A percentile compares a stretch with the other conserved stretches of the same genome.
phyloP scores from a whole-genome alignment of 106 monocot genomes.

The Hemerocallis citrina region DNA sequence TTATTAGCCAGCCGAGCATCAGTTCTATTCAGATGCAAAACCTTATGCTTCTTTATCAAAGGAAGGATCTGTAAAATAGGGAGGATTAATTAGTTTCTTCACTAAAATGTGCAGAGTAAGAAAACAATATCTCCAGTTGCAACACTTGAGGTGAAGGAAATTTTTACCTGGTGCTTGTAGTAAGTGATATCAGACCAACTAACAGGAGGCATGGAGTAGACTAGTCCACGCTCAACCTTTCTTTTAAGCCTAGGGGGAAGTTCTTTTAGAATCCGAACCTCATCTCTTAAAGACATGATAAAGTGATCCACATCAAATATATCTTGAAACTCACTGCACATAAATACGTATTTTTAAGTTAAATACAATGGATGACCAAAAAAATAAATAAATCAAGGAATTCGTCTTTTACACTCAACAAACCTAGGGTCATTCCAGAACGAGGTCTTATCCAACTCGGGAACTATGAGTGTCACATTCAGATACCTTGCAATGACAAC shows the following conservation, averaged over 20 bases:
- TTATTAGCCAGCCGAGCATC: conserved; percentile 87
- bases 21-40: conserved; percentile 71
- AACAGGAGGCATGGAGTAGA: conserved; percentile 67
- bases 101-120: not conserved
- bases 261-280: conserved; percentile 83
- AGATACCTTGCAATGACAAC: conserved; percentile 72
- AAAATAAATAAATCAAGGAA: too few species aligned
- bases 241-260: conserved; percentile 67
- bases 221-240: conserved; percentile 42
- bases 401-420: not conserved
- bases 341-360: not conserved
- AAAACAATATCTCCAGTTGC: not conserved
- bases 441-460: conserved; percentile 82
- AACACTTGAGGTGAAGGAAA: not conserved
- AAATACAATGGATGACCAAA: not conserved
- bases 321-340: conserved; percentile 75
- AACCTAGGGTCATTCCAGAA: conserved; percentile 90
- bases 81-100: too few species aligned
- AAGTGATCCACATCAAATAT: conserved; percentile 94
- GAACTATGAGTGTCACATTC: conserved; percentile 88
- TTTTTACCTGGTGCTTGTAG: conserved; percentile 56
- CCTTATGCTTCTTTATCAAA: conserved; percentile 64
- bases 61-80: conserved; percentile 57
- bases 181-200: conserved; percentile 91
- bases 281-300: conserved; percentile 71